phyloP scores from a whole-genome alignment of 129 eudicot species.

The Pulicaria dysenterica region DNA sequence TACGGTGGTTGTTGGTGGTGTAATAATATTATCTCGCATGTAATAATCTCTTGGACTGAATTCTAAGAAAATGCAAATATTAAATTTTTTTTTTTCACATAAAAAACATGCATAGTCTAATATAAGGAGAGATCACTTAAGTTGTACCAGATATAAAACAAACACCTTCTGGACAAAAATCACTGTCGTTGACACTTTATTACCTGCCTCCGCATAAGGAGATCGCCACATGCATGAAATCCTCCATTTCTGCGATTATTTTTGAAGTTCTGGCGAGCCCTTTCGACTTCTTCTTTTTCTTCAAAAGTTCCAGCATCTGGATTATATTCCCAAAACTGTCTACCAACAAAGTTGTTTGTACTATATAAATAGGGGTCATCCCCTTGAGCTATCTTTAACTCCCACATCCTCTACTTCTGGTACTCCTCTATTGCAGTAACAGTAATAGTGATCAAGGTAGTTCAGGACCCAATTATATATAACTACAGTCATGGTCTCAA shows the following conservation, averaged over 20 bases:
- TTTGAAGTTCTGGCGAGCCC: constrained; percentile 39
- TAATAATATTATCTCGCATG: no score
- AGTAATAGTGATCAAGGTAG: background rate
- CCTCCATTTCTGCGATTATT: constrained; percentile 46
- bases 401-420: constrained; percentile 52
- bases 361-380: constrained; percentile 63
- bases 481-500: background rate
- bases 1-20: no score
- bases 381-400: constrained; percentile 59
- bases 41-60: no score
- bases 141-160: no score
- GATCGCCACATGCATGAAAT: constrained; percentile 56
- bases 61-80: no score
- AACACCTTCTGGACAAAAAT: no score
- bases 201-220: constrained; percentile 71
- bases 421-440: background rate
- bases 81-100: no score
- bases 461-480: background rate
- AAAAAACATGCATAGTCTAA: no score
- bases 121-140: no score
- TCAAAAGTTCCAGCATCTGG: constrained; percentile 49
- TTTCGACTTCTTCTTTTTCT: constrained; percentile 51
- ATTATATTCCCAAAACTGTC: constrained; percentile 74
- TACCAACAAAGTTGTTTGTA: constrained; percentile 72
- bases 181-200: no score